Percentiles rank a stretch among this genome's conserved stretches.
These are phyloP conservation scores for Antrodiella citrinella DNA, from an alignment of 768 basidiomycete species.

Conservation along the genomic window DNA sequence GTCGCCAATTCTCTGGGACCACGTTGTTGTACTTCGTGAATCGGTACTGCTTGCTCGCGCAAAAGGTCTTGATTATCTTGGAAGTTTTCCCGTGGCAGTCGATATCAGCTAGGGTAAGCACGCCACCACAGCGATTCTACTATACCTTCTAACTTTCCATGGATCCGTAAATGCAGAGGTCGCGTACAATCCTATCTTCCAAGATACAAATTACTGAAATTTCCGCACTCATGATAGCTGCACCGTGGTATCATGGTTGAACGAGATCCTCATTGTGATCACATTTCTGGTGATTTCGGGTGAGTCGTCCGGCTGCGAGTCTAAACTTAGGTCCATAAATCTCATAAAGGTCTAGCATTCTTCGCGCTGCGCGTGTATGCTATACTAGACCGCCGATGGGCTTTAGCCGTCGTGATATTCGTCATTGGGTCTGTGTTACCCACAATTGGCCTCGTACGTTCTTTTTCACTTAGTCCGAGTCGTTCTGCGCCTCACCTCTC, in stretches of 20 bases:
- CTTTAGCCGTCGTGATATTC: not conserved
- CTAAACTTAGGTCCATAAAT: not conserved
- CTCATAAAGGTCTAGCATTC: not conserved
- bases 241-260: not conserved
- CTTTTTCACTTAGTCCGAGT: no score
- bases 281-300: not conserved
- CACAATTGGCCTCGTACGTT: not conserved
- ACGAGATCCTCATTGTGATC: not conserved
- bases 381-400: not conserved
- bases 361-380: not conserved
- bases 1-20: not conserved
- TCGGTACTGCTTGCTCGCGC: constrained; percentile 4
- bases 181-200: no score
- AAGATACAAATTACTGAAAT: no score
- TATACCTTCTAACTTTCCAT: no score
- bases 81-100: not conserved
- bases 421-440: not conserved
- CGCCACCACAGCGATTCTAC: no score
- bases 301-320: not conserved
- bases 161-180: no score
- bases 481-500: no score
- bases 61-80: not conserved
- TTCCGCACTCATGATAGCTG: not conserved
- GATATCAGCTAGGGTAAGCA: not conserved
- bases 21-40: constrained; percentile 6